Base-by-base conservation (phyloP, 352 stramenopile species). In the Pythium apleroticum region DNA sequence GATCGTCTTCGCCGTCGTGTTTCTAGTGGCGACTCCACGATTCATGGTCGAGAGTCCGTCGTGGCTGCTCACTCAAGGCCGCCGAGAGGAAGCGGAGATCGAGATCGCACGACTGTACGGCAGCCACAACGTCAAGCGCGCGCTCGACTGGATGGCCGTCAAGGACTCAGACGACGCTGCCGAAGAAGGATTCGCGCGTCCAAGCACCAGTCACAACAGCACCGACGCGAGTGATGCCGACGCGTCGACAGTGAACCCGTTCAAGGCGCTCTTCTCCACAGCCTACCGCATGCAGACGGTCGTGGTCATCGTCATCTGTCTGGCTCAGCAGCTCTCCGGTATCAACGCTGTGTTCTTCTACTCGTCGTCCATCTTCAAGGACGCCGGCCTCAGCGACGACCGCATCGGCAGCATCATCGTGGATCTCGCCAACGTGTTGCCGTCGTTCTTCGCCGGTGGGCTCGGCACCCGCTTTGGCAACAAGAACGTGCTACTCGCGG, bases 341-440 rank as follows among this genome's bases (percentile, higher is more conserved):
- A 84, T 91, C 55, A 88, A 88, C 63, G 70, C 75, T 15, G 68
- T 82, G 20, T 81, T 80, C 50, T 79, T 74, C 65, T 84, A 84
- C 66, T 84, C 76, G 43, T 80, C 71, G 2, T 52, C 57, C 48
- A 75, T 84, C 11, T 84, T 84, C 62, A 57, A 37, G 11, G 62
- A 69, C 5, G 76, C 76, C 14, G 63, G 79, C 39, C 59, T 84
- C n/a, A 52, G 56, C 5, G 74, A 84, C 50, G 72, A 72, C 20
- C 76, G 76, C 33, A 53, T 84, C 27, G 74, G 72, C 24, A 82
- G 61, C 5, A 63, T 79, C 24, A 60, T 89, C 52, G 54, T 81
- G 41, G 68, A 77, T 49, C 54, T 82, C 12, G 70, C 82, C 60
- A 80, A 77, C 57, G 73, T 84, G 57, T 57, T 85, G 15, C 68